Evolutionary conservation across 139 green algal species (phyloP), one percentile per base, ranked within the genome.

Genomic region (Eudorina sp.): DNA sequence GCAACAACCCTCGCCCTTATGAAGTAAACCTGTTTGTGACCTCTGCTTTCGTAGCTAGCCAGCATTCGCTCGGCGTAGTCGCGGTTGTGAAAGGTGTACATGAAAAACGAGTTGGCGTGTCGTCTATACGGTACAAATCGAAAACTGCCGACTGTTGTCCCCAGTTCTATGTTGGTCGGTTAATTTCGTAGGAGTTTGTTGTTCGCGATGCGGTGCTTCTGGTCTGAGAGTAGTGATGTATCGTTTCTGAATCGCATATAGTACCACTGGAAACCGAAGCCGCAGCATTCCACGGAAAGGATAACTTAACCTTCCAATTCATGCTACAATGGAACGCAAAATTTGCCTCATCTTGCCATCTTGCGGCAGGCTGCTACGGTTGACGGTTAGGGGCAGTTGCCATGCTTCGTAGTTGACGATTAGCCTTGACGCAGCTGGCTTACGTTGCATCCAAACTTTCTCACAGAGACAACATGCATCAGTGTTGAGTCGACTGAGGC

Each of bases 11-110:
- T 40, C 25, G 27, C 34, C 16, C 75, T 16, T 25, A 83, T 38
- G 55, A 83, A 69, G 36, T 83, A 83, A 27, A 83, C 51, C 31
- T 83, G 75, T n/a, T 83, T 83, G 18, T 83, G 75, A 4, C 75
- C 31, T 13, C 75, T 55, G 31, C 34, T 38, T 38, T 83, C 75
- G 14, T 53, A 83, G 7, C 34, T n/a, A 38, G 31, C 7, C 7
- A 69, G 16, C 75, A 83, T 51, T 21, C 7, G n/a, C 14, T 83
- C 75, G 31, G 75, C 75, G 3, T 68, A 9, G 2, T 48, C 51
- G 53, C 75, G 75, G 5, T 48, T 19, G 0, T 19, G 2, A 40
- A 69, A 83, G 31, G 31, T 69, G 27, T 21, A 36, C 31, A 83
- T 83, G 18, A 83, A 31, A 51, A 83, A 83, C 25, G 46, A 31